phyloP scores from a whole-genome alignment of 2,329 filamentous ascomycete genomes.

The Apiospora phragmitis region DNA sequence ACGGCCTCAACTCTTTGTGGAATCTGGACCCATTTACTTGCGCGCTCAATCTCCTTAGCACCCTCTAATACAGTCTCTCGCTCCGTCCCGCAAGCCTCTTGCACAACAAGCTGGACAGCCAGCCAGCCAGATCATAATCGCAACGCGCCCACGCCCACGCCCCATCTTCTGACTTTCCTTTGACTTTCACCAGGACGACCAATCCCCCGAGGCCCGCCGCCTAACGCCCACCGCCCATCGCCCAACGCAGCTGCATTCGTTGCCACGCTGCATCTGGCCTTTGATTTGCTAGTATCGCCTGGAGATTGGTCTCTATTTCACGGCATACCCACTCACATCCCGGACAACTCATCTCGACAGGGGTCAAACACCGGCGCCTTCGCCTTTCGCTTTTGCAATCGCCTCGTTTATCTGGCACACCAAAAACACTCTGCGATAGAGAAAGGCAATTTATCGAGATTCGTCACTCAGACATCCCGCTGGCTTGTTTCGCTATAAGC shows the following conservation, averaged over 20 bases:
- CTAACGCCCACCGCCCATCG: not conserved
- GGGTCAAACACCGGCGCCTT: not conserved
- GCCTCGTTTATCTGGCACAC: not conserved
- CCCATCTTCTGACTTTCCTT: constrained; percentile 2
- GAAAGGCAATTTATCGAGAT: not conserved
- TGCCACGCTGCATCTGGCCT: not conserved
- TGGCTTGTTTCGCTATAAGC: not conserved
- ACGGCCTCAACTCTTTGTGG: not conserved
- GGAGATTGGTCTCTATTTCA: constrained; percentile 2
- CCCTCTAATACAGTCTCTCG: not conserved
- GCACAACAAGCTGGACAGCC: not conserved
- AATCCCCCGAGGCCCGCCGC: not conserved
- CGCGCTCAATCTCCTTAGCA: not conserved
- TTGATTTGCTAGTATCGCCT: not conserved
- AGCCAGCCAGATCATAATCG: not conserved
- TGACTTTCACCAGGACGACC: not conserved
- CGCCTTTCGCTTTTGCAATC: not conserved
- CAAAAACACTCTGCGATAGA: not conserved
- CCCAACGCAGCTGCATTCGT: not conserved
- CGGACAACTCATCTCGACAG: not conserved
- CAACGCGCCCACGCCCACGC: not conserved
- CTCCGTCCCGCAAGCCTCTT: not conserved
- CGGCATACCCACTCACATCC: not conserved
- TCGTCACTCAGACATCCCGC: not conserved
- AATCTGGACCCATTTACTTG: constrained; percentile 3